Evolutionary conservation across 2,329 filamentous ascomycete species (phyloP), one percentile per base, ranked within the genome.

Genomic region (Xylariaceae sp.): DNA sequence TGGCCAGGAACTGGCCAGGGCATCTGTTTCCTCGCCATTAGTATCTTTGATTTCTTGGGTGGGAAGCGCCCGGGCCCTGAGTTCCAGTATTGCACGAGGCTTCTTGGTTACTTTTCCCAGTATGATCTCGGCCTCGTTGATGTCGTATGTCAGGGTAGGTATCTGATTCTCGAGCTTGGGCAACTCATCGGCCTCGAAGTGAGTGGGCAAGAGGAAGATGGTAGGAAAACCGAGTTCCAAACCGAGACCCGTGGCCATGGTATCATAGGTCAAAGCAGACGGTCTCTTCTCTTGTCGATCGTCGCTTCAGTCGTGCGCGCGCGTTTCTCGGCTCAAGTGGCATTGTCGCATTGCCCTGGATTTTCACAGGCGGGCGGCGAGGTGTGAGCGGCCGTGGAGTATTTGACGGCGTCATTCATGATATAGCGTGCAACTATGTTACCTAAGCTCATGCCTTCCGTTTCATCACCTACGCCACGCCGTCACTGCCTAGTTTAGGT

Each of bases 1-100:
- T 3, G 66, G 68, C 13, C 63, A 63, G n/a, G 57, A 39, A 42
- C 39, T 18, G 9, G 29, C n/a, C 2, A 46, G 18, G 7, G 21
- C 39, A 34, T 55, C 40, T n/a, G 21, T 6, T 15, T 49, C 37
- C 21, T 41, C 40, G n/a, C 8, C 51, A 30, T 47, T 39, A 1
- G 39, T 18, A 16, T 32, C 9, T n/a, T 29, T 60, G 2, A 75
- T 61, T 53, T 84, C 81, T 51, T 81, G 75, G 0, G 84, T 83
- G 39, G 71, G 68, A 2, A 96, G 62, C 13, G 83, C 85, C 43
- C 82, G 79, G 6, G 81, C 79, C 49, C 89, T 79, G 56, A 97
- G 74, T 70, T 97, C 92, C 62, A 95, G 85, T 44, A 81, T 76
- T 0, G 89, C 89, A 16, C 92, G 80, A 63, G 83, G 80, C 59